Percentiles rank a stretch among this genome's conserved stretches.
Evolutionary conservation across 805 yeast genomes (phyloP).

Genomic region (Saturnispora zaruensis): DNA sequence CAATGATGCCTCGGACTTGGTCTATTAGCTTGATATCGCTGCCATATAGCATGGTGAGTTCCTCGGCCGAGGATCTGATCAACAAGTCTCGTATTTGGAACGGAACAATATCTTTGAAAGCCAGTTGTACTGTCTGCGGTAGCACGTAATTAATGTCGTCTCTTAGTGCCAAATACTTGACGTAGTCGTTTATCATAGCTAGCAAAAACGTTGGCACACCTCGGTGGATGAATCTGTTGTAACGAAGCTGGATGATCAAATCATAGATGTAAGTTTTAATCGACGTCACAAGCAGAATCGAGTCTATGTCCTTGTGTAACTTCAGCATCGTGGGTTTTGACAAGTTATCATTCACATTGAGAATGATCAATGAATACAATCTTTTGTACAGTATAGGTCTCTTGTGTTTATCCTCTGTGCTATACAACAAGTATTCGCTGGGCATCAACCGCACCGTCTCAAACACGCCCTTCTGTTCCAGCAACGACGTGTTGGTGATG

Average conservation of each 20-base stretch:
- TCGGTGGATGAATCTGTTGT: conserved; percentile 43
- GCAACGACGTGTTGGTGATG: background rate
- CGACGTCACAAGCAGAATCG: conserved; percentile 1
- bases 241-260: conserved; percentile 42
- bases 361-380: background rate
- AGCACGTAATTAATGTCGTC: conserved; percentile 37
- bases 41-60: conserved; percentile 48
- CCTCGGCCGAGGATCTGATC: conserved; percentile 31
- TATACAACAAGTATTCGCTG: background rate
- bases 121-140: conserved; percentile 44
- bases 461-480: conserved; percentile 4
- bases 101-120: conserved; percentile 43
- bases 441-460: background rate
- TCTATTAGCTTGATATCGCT: conserved; percentile 38
- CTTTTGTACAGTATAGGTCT: background rate
- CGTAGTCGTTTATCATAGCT: conserved; percentile 34
- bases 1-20: conserved; percentile 37
- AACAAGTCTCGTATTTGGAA: conserved; percentile 30
- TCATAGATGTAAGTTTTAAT: conserved; percentile 48
- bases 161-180: conserved; percentile 35
- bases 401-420: background rate
- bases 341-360: background rate
- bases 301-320: background rate
- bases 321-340: background rate
- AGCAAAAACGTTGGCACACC: conserved; percentile 45